phyloP scores from a whole-genome alignment of 2,329 filamentous ascomycete genomes.

The Aspergillus carbonarius region DNA sequence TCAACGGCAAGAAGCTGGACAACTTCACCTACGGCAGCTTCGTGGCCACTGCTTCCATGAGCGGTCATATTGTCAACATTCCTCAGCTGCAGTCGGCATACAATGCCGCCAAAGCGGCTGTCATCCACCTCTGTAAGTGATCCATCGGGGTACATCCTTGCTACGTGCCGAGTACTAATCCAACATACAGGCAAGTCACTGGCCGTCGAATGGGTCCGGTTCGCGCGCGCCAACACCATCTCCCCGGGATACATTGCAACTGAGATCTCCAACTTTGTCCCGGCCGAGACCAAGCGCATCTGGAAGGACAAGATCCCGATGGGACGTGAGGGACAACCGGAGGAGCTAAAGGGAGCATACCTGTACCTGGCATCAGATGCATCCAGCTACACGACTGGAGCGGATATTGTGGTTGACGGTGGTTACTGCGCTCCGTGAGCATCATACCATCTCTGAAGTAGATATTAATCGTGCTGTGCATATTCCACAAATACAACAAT shows the following conservation, averaged over 20 bases:
- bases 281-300: conserved; percentile 65
- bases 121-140: conserved; percentile 48
- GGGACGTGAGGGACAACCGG: conserved; percentile 69
- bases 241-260: conserved; percentile 76
- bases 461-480: no score
- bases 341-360: conserved; percentile 80
- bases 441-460: not conserved
- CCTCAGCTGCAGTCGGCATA: conserved; percentile 74
- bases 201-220: conserved; percentile 74
- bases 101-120: conserved; percentile 69
- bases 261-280: conserved; percentile 66
- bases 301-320: conserved; percentile 81
- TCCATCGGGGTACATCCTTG: conserved; percentile 38
- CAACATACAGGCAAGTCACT: conserved; percentile 59
- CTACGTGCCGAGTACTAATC: conserved; percentile 27
- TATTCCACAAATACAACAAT: no score
- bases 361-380: conserved; percentile 80
- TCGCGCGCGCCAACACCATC: conserved; percentile 70
- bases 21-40: conserved; percentile 67
- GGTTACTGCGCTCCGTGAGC: conserved; percentile 54
- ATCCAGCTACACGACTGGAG: conserved; percentile 75
- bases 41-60: conserved; percentile 76
- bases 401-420: conserved; percentile 73
- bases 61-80: conserved; percentile 73
- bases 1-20: conserved; percentile 61